These are phyloP conservation scores for Gossypioides kirkii DNA, from an alignment of 345 rosid genomes.

Conservation along the genomic window DNA sequence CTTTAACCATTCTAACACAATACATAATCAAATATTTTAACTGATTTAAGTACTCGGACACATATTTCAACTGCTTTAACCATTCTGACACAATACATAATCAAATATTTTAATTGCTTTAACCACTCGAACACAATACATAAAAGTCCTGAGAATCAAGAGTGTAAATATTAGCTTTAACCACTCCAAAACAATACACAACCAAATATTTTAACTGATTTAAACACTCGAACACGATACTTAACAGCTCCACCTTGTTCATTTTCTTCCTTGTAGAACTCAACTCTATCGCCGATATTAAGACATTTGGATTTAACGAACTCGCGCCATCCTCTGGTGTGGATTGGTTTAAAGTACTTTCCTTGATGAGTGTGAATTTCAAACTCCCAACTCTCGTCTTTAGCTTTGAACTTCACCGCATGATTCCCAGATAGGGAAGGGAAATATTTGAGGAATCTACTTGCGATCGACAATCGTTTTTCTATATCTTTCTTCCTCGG, in stretches of 20 bases:
- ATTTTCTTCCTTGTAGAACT: not conserved
- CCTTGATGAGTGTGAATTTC: not conserved
- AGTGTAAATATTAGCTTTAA: no score
- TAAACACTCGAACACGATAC: not conserved
- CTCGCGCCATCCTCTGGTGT: conserved; percentile 12
- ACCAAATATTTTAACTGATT: conserved; percentile 5
- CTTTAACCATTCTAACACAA: no score
- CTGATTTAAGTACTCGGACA: no score
- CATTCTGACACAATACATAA: no score
- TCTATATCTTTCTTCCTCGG: not conserved
- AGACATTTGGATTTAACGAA: conserved; percentile 7
- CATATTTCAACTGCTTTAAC: no score
- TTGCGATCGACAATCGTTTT: not conserved
- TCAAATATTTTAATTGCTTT: no score
- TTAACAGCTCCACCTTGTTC: not conserved
- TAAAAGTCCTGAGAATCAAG: not conserved
- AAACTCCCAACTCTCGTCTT: conserved; percentile 8
- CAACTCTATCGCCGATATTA: not conserved
- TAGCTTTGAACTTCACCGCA: not conserved
- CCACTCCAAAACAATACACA: no score
- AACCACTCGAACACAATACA: no score
- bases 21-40: no score
- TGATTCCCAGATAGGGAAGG: not conserved
- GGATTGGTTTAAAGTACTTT: conserved; percentile 7
- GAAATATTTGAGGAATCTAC: not conserved